Base-by-base conservation (phyloP, 805 yeast species). In the Cyberlindnera petersonii region DNA sequence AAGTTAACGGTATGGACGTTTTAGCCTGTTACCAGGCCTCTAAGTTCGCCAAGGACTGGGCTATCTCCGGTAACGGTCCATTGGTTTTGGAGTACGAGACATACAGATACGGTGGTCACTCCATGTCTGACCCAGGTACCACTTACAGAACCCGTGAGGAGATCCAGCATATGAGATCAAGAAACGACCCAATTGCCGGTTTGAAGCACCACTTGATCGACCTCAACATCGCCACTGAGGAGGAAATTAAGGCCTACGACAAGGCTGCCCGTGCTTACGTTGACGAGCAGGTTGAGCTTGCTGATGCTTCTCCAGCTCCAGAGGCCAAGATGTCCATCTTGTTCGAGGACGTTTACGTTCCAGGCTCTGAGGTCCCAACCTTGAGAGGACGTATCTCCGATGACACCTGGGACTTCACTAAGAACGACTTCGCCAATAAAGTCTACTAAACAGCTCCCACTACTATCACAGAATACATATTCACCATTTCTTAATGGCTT, bases 41-140 rank as follows among this genome's bases (percentile, higher is more conserved):
- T 56, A 86, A 83, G 70, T 93, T 86, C 59, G 98, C 98, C 60
- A 89, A 88, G 74, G 96, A 91, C 68, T 93, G 95, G 96, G 74
- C 86, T 66, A 74, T 84, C 47, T 71, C 81, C 46, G 96, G 96
- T 61, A 89, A 91, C 61, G 98, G 98, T 50, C 98, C 98, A 50
- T 69, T 93, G 54, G 96, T 93, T 39, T 63, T 93, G 55, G 98
- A 93, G 75, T 93, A 84, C 71, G 97, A 89, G 74, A 93, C 98
- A 56, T 93, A 93, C 74, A 85, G 98, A 77, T 93, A 93, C 67
- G 98, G 98, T 75, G 98, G 98, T 68, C 98, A 93, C 80, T 93
- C 98, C 55, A 93, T 93, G 98, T 91, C 98, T 55, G 98, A 93
- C 72, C 98, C 98, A 60, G 98, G 98, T 77, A 93, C 98, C 67